A percentile compares a stretch with the other conserved stretches of the same genome.
Evolutionary conservation across 1,284 basidiomycete genomes (phyloP).

Genomic region (Dichomitus squalens): DNA sequence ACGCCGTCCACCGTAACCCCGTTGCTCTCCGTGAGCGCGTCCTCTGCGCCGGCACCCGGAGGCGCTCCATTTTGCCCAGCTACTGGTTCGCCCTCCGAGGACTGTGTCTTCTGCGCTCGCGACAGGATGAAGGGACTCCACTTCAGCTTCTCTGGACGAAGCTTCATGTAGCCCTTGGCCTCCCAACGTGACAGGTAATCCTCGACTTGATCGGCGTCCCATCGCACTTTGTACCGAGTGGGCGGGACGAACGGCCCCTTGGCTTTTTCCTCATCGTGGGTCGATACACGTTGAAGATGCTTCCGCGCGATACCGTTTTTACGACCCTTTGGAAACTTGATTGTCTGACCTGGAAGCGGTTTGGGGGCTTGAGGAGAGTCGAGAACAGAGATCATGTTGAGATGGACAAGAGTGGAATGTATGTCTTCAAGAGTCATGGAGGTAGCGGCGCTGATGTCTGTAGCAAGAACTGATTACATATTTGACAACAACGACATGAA

Average conservation of each 20-base stretch:
- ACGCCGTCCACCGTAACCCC: not conserved
- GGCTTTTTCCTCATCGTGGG: conserved; percentile 50
- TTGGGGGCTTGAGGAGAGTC: conserved; percentile 49
- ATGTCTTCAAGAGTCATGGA: conserved; percentile 94
- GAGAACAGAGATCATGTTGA: conserved; percentile 74
- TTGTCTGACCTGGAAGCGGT: conserved; percentile 74
- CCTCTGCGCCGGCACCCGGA: conserved; percentile 22
- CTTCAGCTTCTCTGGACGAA: conserved; percentile 87
- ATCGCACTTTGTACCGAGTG: conserved; percentile 76
- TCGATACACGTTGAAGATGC: conserved; percentile 60
- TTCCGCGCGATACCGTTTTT: conserved; percentile 65
- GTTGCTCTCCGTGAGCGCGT: conserved; percentile 3
- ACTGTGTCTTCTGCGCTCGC: conserved; percentile 50
- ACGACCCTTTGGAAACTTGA: conserved; percentile 71
- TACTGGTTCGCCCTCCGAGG: conserved; percentile 31
- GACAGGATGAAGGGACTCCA: conserved; percentile 93
- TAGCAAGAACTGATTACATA: conserved; percentile 9
- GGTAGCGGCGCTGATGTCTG: conserved; percentile 87
- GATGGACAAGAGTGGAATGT: conserved; percentile 75
- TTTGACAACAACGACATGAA: not conserved
- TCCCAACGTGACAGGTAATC: conserved; percentile 74
- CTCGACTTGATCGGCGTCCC: conserved; percentile 72
- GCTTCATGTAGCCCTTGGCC: conserved; percentile 77
- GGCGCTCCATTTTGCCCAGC: conserved; percentile 22
- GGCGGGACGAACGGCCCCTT: conserved; percentile 67